These are phyloP conservation scores for Globisporangium polare DNA, from an alignment of 352 stramenopile genomes.

Conservation along the genomic window DNA sequence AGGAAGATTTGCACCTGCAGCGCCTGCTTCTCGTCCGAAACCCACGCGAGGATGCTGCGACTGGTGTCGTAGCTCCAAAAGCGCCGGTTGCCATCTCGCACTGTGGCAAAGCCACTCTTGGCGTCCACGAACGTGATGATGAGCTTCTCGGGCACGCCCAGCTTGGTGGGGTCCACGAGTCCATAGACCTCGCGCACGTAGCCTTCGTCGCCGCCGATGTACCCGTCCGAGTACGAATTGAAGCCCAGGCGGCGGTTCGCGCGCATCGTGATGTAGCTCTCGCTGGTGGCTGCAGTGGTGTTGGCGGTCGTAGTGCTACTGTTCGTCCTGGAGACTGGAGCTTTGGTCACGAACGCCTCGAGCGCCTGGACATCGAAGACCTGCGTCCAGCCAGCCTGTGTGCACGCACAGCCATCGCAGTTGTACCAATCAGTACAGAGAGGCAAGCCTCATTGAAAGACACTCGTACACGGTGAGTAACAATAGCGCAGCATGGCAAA, in stretches of 20 bases:
- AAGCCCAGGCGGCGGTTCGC: not conserved
- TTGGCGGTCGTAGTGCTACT: not conserved
- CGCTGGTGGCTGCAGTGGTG: not conserved
- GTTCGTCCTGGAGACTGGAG: not conserved
- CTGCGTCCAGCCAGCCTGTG: constrained; percentile 3
- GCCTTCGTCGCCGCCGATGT: not conserved
- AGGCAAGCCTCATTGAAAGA: too few relatives aligned
- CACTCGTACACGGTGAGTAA: not conserved
- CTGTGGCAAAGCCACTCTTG: not conserved
- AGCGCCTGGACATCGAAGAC: constrained; percentile 1
- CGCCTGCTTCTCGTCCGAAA: not conserved
- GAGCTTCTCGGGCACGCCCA: not conserved
- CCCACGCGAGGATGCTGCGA: not conserved
- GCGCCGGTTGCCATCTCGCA: not conserved
- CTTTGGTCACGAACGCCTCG: not conserved
- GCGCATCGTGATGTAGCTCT: constrained; percentile 2
- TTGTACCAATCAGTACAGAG: too few relatives aligned
- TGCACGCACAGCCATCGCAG: not conserved
- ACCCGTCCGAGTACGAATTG: constrained; percentile 1
- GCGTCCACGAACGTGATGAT: not conserved
- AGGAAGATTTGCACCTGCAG: not conserved
- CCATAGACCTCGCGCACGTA: not conserved
- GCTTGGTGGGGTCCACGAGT: not conserved
- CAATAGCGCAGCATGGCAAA: too few relatives aligned
- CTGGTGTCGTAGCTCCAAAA: not conserved